phyloP scores from a whole-genome alignment of 2,329 filamentous ascomycete genomes.

The Cucurbitaria berberidis region DNA sequence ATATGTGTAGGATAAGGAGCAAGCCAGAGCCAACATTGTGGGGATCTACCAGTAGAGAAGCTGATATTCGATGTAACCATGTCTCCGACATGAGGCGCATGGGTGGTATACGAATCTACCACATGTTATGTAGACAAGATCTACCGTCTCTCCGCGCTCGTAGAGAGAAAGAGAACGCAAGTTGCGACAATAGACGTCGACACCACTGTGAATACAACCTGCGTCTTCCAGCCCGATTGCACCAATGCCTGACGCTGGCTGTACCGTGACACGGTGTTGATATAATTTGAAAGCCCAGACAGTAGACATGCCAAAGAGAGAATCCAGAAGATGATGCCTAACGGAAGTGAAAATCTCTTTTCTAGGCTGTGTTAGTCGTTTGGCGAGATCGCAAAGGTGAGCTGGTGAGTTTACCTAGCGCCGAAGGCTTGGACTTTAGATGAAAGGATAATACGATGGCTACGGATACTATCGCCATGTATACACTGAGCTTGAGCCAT shows the following conservation, averaged over 20 bases:
- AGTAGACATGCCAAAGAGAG: constrained; percentile 77
- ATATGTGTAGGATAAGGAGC: background rate
- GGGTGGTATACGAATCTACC: constrained; percentile 7
- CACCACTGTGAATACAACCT: constrained; percentile 65
- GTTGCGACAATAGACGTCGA: constrained; percentile 50
- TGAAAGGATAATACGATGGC: constrained; percentile 96
- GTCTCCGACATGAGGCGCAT: background rate
- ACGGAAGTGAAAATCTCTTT: constrained; percentile 76
- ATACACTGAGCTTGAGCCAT: constrained; percentile 86
- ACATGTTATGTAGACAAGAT: constrained; percentile 4
- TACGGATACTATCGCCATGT: constrained; percentile 87
- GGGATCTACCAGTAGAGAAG: background rate
- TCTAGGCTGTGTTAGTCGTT: constrained; percentile 59
- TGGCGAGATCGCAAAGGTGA: background rate
- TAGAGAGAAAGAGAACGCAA: constrained; percentile 51
- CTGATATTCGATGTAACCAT: background rate
- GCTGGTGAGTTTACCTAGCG: constrained; percentile 20
- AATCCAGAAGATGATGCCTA: constrained; percentile 88
- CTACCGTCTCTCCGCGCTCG: constrained; percentile 40
- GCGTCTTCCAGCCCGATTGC: constrained; percentile 92
- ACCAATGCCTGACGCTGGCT: constrained; percentile 80
- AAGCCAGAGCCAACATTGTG: background rate
- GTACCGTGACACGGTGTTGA: constrained; percentile 82
- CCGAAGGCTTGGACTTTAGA: constrained; percentile 70
- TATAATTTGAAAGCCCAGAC: constrained; percentile 84